Percentiles rank a stretch among this genome's conserved stretches.
These are phyloP conservation scores for Bjerkandera adusta DNA, from an alignment of 1,284 basidiomycete species.

Conservation along the genomic window DNA sequence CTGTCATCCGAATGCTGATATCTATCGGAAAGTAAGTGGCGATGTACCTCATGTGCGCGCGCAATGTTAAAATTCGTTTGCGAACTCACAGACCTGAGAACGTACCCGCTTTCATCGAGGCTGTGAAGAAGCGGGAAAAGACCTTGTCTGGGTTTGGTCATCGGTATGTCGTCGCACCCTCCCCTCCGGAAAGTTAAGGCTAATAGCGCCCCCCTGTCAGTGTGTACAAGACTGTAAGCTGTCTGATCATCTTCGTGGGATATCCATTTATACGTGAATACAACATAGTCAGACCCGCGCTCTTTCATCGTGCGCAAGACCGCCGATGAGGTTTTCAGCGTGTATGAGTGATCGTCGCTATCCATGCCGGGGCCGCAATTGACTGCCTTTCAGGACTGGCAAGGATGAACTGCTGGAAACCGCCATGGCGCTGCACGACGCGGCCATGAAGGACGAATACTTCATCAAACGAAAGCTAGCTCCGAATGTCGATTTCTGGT, in stretches of 20 bases:
- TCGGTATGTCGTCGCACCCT: conserved; percentile 40
- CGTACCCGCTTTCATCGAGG: conserved; percentile 80
- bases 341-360: conserved; percentile 41
- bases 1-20: conserved; percentile 87
- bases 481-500: conserved; percentile 87
- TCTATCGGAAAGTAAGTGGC: conserved; percentile 72
- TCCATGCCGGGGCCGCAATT: not conserved
- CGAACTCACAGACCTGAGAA: conserved; percentile 62
- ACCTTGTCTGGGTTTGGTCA: conserved; percentile 87
- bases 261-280: not conserved
- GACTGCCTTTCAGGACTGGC: conserved; percentile 55
- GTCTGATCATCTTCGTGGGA: not conserved
- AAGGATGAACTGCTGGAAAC: conserved; percentile 81
- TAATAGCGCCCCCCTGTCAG: conserved; percentile 30
- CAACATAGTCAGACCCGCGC: conserved; percentile 73
- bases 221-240: conserved; percentile 76
- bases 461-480: conserved; percentile 73
- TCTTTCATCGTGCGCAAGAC: conserved; percentile 86
- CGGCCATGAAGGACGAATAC: conserved; percentile 86
- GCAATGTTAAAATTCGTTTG: too few relatives aligned
- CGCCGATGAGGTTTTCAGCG: conserved; percentile 84
- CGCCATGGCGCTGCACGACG: conserved; percentile 84
- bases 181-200: not conserved
- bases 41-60: not conserved
- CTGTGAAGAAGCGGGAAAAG: conserved; percentile 83